These are phyloP conservation scores for Septoria linicola DNA, from an alignment of 2,329 filamentous ascomycete genomes.

Conservation along the genomic window DNA sequence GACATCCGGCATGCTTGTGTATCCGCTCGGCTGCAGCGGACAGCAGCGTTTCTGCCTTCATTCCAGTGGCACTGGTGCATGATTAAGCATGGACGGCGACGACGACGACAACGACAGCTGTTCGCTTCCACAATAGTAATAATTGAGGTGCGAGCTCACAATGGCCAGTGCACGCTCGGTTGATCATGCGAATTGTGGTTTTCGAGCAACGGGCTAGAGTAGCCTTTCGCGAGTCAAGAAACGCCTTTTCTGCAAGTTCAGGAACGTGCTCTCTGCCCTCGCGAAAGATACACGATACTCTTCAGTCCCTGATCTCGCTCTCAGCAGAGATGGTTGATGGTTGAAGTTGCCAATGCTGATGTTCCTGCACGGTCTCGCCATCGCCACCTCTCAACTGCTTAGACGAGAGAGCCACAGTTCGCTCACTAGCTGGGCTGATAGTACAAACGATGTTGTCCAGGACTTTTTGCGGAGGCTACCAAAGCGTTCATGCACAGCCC, in stretches of 20 bases:
- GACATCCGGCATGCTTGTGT: neutral
- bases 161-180: neutral
- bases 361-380: too few relatives aligned
- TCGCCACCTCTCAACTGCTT: conserved; percentile 1
- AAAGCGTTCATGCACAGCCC: conserved; percentile 16
- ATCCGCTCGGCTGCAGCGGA: neutral
- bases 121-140: neutral
- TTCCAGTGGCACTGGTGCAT: conserved; percentile 8
- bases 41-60: neutral
- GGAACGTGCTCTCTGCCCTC: too few relatives aligned
- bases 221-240: too few relatives aligned
- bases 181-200: neutral
- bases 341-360: neutral
- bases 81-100: neutral
- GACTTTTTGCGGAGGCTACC: conserved; percentile 14
- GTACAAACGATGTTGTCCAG: conserved; percentile 12
- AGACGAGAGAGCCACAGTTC: conserved; percentile 7
- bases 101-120: neutral
- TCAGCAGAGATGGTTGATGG: too few relatives aligned
- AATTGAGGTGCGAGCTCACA: neutral
- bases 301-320: too few relatives aligned
- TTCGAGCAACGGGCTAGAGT: too few relatives aligned
- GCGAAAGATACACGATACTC: too few relatives aligned
- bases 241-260: too few relatives aligned
- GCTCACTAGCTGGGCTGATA: too few relatives aligned